Evolutionary conservation across 192 early-diverging fungal genomes (phyloP).

Genomic region (Phlyctochytrium bullatum): DNA sequence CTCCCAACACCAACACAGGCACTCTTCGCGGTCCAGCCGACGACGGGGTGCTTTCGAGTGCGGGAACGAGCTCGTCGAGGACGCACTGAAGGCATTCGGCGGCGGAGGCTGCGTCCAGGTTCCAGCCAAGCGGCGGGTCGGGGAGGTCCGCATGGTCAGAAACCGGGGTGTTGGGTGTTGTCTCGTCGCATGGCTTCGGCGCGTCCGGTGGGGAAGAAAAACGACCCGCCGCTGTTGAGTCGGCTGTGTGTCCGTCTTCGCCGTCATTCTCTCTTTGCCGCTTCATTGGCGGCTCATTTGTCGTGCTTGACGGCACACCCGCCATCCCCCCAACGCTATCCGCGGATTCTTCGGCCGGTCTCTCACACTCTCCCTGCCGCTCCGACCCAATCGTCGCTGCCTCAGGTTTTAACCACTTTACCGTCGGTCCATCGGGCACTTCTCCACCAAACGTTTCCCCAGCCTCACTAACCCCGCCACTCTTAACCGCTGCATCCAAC

Average conservation of each 20-base stretch:
- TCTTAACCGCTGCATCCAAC: neutral
- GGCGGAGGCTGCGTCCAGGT: conserved; percentile 14
- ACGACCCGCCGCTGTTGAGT: too few species aligned
- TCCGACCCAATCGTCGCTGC: too few species aligned
- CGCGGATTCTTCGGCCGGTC: neutral
- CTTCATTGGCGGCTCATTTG: neutral
- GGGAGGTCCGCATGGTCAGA: neutral
- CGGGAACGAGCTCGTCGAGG: conserved; percentile 1
- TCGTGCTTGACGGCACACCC: neutral
- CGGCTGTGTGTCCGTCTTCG: neutral
- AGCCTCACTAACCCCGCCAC: neutral
- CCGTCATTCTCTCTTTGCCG: neutral
- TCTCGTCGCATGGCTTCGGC: neutral
- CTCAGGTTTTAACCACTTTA: too few species aligned
- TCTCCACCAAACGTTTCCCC: neutral
- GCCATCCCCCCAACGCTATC: neutral
- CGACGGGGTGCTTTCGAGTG: neutral
- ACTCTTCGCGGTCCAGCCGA: conserved; percentile 50
- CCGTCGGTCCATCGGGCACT: neutral
- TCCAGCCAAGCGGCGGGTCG: conserved; percentile 21
- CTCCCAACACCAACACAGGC: conserved; percentile 85
- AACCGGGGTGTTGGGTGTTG: neutral
- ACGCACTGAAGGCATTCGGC: conserved; percentile 12
- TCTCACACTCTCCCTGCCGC: too few species aligned
- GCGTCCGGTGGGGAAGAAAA: neutral